A percentile compares a stretch with the other conserved stretches of the same genome.
Conservation (phyloP, 2,329 filamentous ascomycete genomes). For the Scolecobasidium constrictum region DNA sequence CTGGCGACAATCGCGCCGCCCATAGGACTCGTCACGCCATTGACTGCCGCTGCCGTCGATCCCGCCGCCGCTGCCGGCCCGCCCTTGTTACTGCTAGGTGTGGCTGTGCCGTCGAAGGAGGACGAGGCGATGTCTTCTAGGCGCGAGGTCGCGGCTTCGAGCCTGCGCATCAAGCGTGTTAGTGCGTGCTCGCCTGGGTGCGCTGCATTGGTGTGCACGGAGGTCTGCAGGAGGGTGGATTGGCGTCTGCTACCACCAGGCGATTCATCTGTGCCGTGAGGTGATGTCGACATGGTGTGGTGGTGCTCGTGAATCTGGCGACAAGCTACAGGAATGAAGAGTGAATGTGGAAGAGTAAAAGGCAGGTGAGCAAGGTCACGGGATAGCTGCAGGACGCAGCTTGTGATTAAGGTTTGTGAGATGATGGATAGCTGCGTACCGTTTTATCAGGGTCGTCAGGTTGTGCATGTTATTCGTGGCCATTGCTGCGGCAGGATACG, state of each 20-base stretch:
- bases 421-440: too few species aligned
- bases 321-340: too few species aligned
- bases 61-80: slow-evolving; percentile 24
- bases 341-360: too few species aligned
- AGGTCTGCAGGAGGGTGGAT: too few species aligned
- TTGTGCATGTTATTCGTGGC: slow-evolving; percentile 85
- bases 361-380: too few species aligned
- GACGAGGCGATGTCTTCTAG: slow-evolving; percentile 92
- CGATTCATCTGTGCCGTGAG: too few species aligned
- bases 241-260: too few species aligned
- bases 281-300: too few species aligned
- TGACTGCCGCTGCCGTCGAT: slow-evolving; percentile 16
- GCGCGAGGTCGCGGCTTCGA: slow-evolving; percentile 92
- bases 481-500: slow-evolving; percentile 45
- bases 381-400: too few species aligned
- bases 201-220: slow-evolving; percentile 1
- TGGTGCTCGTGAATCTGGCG: too few species aligned
- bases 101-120: slow-evolving; percentile 30
- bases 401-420: too few species aligned
- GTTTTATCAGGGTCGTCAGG: slow-evolving; percentile 92
- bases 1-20: slow-evolving; percentile 9
- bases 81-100: slow-evolving; percentile 21
- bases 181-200: slow-evolving; percentile 24
- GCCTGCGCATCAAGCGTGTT: slow-evolving; percentile 49
- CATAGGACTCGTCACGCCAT: slow-evolving; percentile 12